A percentile compares a stretch with the other conserved stretches of the same genome.
Evolutionary conservation across 1,284 basidiomycete genomes (phyloP).

Genomic region (Psilocybe mexicana): DNA sequence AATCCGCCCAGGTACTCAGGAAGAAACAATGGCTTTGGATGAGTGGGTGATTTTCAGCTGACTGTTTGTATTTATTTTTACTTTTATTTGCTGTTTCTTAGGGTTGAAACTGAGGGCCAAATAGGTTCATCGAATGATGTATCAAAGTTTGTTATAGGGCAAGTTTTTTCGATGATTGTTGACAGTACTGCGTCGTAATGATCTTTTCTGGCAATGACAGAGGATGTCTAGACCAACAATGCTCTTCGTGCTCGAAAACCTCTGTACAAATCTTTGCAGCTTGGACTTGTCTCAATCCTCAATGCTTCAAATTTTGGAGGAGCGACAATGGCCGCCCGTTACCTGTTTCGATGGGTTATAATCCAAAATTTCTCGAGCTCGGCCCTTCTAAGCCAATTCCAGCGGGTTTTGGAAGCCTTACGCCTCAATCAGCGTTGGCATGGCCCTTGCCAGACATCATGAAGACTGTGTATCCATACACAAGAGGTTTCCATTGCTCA

Average conservation of each 20-base stretch:
- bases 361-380: slow-evolving; percentile 46
- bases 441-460: slow-evolving; percentile 28
- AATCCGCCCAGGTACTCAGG: too few relatives aligned
- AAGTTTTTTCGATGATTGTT: too few relatives aligned
- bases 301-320: slow-evolving; percentile 58
- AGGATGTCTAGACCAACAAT: slow-evolving; percentile 5
- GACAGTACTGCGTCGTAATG: not conserved
- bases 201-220: not conserved
- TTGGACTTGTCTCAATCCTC: slow-evolving; percentile 65
- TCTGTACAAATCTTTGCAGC: slow-evolving; percentile 56
- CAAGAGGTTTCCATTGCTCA: slow-evolving; percentile 69
- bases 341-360: slow-evolving; percentile 43
- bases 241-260: slow-evolving; percentile 37
- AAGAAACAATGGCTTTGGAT: too few relatives aligned
- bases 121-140: too few relatives aligned
- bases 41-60: too few relatives aligned
- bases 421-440: slow-evolving; percentile 18
- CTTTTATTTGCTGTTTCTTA: too few relatives aligned
- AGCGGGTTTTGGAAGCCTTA: slow-evolving; percentile 26
- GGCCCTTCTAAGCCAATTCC: slow-evolving; percentile 28
- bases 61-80: too few relatives aligned
- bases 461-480: slow-evolving; percentile 54
- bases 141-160: too few relatives aligned
- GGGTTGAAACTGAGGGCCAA: too few relatives aligned
- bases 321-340: slow-evolving; percentile 23